A percentile compares a stretch with the other conserved stretches of the same genome.
Evolutionary conservation across 169 alveolate species (phyloP).

Genomic region (Cryptosporidium sp.): DNA sequence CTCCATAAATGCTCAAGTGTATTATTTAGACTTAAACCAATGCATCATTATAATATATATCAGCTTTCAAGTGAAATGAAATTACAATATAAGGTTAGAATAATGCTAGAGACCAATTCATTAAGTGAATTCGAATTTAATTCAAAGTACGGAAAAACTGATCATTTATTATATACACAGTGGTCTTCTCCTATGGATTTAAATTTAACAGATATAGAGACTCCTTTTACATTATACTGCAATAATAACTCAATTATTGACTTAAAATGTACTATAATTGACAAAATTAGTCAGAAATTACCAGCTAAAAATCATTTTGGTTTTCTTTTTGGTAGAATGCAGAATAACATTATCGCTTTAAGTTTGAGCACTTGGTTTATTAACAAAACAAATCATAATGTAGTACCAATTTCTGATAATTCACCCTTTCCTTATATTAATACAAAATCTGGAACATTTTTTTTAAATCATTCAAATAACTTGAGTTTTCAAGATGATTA

Average conservation of each 20-base stretch:
- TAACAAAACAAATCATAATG: slow-evolving; percentile 38
- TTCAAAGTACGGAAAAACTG: neutral
- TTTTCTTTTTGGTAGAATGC: slow-evolving; percentile 30
- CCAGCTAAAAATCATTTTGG: neutral
- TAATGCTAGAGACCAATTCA: slow-evolving; percentile 11
- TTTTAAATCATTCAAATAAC: neutral
- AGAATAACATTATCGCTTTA: slow-evolving; percentile 33
- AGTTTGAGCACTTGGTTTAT: slow-evolving; percentile 59
- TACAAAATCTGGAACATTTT: neutral
- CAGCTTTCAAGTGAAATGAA: slow-evolving; percentile 47
- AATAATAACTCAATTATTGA: slow-evolving; percentile 32
- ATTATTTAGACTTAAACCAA: slow-evolving; percentile 27
- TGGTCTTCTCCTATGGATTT: slow-evolving; percentile 49
- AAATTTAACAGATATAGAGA: slow-evolving; percentile 13
- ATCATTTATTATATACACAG: slow-evolving; percentile 1
- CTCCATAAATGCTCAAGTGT: slow-evolving; percentile 1
- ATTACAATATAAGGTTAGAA: slow-evolving; percentile 35
- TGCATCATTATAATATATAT: slow-evolving; percentile 46
- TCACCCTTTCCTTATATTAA: slow-evolving; percentile 66
- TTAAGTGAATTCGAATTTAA: neutral
- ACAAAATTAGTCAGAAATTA: neutral
- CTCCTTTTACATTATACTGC: slow-evolving; percentile 18
- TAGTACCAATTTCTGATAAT: slow-evolving; percentile 52
- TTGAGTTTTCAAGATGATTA: neutral
- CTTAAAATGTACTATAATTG: slow-evolving; percentile 16